Conservation (phyloP, 2,329 filamentous ascomycete genomes). For the Colletotrichum siamense region DNA sequence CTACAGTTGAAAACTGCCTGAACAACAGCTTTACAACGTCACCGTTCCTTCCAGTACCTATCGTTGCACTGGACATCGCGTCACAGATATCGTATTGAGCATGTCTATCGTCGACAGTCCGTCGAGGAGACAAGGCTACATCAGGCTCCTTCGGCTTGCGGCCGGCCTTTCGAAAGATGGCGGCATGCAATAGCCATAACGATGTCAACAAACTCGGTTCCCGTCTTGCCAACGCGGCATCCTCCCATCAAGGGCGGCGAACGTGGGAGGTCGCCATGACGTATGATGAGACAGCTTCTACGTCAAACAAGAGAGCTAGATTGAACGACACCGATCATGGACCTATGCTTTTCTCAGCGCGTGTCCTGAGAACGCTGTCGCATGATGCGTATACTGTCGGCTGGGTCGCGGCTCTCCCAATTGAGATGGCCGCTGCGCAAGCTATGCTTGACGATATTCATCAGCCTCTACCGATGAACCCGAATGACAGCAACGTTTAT, state of each 20-base stretch:
- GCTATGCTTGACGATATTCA: conserved; percentile 25
- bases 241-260: not conserved
- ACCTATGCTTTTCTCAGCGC: too few relatives aligned
- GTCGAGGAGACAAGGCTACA: not conserved
- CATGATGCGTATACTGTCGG: conserved; percentile 22
- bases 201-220: accelerated
- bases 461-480: not conserved
- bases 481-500: not conserved
- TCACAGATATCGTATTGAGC: too few relatives aligned
- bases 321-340: not conserved
- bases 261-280: too few relatives aligned
- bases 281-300: too few relatives aligned
- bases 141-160: not conserved
- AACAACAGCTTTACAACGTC: not conserved
- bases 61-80: too few relatives aligned
- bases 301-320: not conserved
- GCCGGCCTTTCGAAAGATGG: not conserved
- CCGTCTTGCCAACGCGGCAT: accelerated
- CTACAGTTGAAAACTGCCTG: accelerated
- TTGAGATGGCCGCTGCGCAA: conserved; percentile 20
- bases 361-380: too few relatives aligned
- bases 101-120: not conserved
- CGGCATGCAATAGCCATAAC: not conserved
- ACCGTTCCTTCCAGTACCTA: not conserved
- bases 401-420: conserved; percentile 25